A percentile compares a stretch with the other conserved stretches of the same genome.
These are phyloP conservation scores for Pestalotiopsis fici DNA, from an alignment of 2,329 filamentous ascomycete genomes.

Conservation along the genomic window DNA sequence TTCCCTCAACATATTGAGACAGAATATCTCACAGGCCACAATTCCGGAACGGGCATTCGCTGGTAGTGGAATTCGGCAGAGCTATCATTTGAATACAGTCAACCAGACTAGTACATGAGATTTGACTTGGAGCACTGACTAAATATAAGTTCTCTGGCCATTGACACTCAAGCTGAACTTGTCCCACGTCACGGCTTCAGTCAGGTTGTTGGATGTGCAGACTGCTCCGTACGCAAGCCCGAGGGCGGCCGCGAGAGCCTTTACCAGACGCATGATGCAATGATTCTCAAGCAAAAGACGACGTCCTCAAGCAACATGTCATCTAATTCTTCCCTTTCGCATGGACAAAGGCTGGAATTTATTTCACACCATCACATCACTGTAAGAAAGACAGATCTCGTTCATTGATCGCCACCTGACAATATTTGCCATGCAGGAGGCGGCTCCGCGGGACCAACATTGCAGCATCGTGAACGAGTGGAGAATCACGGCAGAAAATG, in stretches of 20 bases:
- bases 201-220: conserved; percentile 41
- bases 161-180: conserved; percentile 51
- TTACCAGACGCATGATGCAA: conserved; percentile 1
- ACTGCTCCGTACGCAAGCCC: conserved; percentile 17
- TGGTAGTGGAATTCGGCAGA: conserved; percentile 55
- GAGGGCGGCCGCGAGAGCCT: background rate
- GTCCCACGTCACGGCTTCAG: conserved; percentile 50
- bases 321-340: background rate
- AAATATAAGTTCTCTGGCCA: conserved; percentile 47
- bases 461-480: background rate
- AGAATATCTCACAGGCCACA: conserved; percentile 41
- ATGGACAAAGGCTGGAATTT: background rate
- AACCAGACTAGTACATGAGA: background rate
- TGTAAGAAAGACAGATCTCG: background rate
- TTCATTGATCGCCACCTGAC: background rate
- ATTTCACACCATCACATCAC: background rate
- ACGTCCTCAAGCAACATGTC: background rate
- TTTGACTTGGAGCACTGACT: conserved; percentile 22
- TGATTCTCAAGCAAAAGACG: background rate
- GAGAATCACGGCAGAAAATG: background rate
- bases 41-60: conserved; percentile 52
- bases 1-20: background rate
- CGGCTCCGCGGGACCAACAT: background rate
- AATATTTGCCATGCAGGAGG: background rate
- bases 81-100: conserved; percentile 20